Percentiles rank a stretch among this genome's conserved stretches.
Evolutionary conservation across 495 filamentous ascomycete species (phyloP).

Genomic region (Polyplosphaeria fusca): DNA sequence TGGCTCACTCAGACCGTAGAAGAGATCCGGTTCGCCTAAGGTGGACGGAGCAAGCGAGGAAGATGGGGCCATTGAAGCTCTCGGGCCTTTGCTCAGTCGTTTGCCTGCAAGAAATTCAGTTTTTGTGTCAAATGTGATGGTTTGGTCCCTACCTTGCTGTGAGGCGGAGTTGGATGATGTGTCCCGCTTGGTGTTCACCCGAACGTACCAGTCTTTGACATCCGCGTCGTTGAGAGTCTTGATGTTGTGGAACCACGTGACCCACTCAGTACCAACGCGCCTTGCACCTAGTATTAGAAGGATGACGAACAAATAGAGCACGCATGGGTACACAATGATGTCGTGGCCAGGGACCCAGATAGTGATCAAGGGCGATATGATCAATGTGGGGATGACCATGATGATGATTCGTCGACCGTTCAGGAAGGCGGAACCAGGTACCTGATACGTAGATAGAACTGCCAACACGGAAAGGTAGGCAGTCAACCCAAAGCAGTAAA

Average conservation of each 20-base stretch:
- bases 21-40: slow-evolving; percentile 8
- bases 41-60: slow-evolving; percentile 5
- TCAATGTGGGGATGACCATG: slow-evolving; percentile 33
- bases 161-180: background rate
- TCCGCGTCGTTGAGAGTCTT: slow-evolving; percentile 37
- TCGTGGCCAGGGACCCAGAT: slow-evolving; percentile 31
- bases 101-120: slow-evolving; percentile 18
- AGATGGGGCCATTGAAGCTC: slow-evolving; percentile 22
- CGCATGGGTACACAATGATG: slow-evolving; percentile 34
- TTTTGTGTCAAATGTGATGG: background rate
- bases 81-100: slow-evolving; percentile 12
- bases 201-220: slow-evolving; percentile 37
- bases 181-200: slow-evolving; percentile 3
- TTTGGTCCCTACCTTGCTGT: background rate
- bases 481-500: slow-evolving; percentile 37
- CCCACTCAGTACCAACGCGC: slow-evolving; percentile 39
- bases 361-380: slow-evolving; percentile 39
- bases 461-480: slow-evolving; percentile 40
- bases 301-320: slow-evolving; percentile 35
- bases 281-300: slow-evolving; percentile 40
- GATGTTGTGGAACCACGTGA: slow-evolving; percentile 37
- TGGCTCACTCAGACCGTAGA: slow-evolving; percentile 36
- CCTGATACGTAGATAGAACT: slow-evolving; percentile 56
- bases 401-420: slow-evolving; percentile 38
- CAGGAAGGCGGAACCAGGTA: slow-evolving; percentile 52